Conservation (phyloP, 768 basidiomycete species). For the Suillus paluster region DNA sequence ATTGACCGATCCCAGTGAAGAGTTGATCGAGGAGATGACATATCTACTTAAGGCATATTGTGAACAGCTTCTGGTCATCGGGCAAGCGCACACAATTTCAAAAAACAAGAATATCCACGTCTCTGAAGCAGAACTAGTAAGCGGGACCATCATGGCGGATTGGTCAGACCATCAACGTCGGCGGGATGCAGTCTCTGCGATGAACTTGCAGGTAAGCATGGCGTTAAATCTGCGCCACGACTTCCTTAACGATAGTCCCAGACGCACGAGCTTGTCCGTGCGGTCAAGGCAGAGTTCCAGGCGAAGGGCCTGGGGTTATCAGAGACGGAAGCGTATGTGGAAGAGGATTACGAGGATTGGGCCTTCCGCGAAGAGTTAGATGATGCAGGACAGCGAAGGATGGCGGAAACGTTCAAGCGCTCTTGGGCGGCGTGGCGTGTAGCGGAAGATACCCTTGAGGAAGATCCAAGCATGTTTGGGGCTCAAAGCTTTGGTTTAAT, state of each 20-base stretch:
- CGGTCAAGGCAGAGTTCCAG: constrained; percentile 38
- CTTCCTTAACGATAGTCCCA: constrained; percentile 20
- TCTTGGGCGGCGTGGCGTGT: constrained; percentile 51
- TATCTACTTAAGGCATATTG: constrained; percentile 41
- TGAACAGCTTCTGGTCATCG: constrained; percentile 39
- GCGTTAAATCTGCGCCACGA: background rate
- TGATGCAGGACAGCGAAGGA: constrained; percentile 26
- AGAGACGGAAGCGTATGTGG: constrained; percentile 14
- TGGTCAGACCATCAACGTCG: constrained; percentile 48
- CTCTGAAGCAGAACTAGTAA: constrained; percentile 48
- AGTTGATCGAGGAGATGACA: constrained; percentile 41
- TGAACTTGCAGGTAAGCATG: constrained; percentile 47
- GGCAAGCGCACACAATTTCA: constrained; percentile 39
- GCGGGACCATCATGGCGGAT: constrained; percentile 50
- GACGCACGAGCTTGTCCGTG: constrained; percentile 44
- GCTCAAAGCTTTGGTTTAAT: constrained; percentile 51
- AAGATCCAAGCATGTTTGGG: constrained; percentile 38
- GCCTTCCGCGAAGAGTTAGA: constrained; percentile 2
- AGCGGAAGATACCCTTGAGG: constrained; percentile 34
- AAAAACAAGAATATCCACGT: constrained; percentile 39
- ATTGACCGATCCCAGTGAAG: constrained; percentile 23
- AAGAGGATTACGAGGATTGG: constrained; percentile 34
- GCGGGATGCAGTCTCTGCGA: constrained; percentile 42
- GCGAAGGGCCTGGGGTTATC: constrained; percentile 6
- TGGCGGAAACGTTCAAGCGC: constrained; percentile 39